phyloP scores from a whole-genome alignment of 2,329 filamentous ascomycete genomes.

The Pestalotiopsis sp. region DNA sequence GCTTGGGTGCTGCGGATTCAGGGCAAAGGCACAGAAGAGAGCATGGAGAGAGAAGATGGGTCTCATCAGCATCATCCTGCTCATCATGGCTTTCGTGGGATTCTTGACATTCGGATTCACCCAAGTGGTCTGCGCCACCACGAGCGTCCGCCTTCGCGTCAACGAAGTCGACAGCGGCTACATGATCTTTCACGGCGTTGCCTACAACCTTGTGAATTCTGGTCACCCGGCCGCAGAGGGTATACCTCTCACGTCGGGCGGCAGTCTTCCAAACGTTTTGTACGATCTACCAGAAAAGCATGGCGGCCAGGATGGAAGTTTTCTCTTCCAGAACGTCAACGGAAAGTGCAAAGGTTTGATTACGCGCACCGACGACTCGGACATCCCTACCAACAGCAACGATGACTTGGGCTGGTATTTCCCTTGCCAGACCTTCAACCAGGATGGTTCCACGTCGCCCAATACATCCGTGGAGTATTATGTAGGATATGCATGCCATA shows the following conservation, averaged over 20 bases:
- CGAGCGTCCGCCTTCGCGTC: slow-evolving; percentile 73
- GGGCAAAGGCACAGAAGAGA: slow-evolving; percentile 81
- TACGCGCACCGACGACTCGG: slow-evolving; percentile 68
- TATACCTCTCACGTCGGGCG: slow-evolving; percentile 60
- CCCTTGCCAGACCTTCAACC: slow-evolving; percentile 87
- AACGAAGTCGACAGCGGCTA: slow-evolving; percentile 82
- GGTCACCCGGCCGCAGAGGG: slow-evolving; percentile 80
- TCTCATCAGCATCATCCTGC: slow-evolving; percentile 87
- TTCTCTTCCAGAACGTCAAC: slow-evolving; percentile 98
- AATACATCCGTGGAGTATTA: slow-evolving; percentile 79
- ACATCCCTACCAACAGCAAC: slow-evolving; percentile 75
- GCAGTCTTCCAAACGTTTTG: slow-evolving; percentile 73
- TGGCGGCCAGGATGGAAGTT: slow-evolving; percentile 90
- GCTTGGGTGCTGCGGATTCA: slow-evolving; percentile 83
- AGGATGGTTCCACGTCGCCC: slow-evolving; percentile 82
- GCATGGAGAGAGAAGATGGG: slow-evolving; percentile 99
- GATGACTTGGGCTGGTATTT: slow-evolving; percentile 93
- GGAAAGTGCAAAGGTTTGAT: slow-evolving; percentile 94
- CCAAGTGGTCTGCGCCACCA: slow-evolving; percentile 77
- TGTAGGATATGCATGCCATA: slow-evolving; percentile 87
- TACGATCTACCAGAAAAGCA: slow-evolving; percentile 83
- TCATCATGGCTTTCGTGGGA: slow-evolving; percentile 87
- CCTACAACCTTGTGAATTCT: slow-evolving; percentile 80
- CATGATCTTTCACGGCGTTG: slow-evolving; percentile 95
- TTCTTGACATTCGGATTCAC: slow-evolving; percentile 98